These are phyloP conservation scores for Gyromitra esculenta DNA, from an alignment of 2,329 filamentous ascomycete genomes.

Conservation along the genomic window DNA sequence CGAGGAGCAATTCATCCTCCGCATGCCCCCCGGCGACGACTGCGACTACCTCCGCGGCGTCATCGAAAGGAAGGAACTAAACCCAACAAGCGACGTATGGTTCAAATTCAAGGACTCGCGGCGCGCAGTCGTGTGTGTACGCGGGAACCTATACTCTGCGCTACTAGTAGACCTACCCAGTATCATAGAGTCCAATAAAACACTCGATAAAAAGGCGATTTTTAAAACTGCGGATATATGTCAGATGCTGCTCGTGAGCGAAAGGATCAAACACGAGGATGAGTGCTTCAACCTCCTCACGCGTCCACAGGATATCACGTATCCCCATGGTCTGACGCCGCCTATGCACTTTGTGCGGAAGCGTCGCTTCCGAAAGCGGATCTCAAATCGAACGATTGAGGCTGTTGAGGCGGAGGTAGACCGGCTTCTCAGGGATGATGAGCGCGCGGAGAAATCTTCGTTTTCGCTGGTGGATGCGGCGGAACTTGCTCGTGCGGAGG, in stretches of 20 bases:
- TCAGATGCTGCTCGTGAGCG: constrained; percentile 74
- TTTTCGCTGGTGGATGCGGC: constrained; percentile 62
- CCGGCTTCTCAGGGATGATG: constrained; percentile 65
- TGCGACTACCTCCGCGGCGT: constrained; percentile 82
- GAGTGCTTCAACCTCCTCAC: constrained; percentile 65
- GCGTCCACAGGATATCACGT: constrained; percentile 63
- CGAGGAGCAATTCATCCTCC: constrained; percentile 87
- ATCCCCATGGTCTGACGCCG: constrained; percentile 69
- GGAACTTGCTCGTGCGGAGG: constrained; percentile 58
- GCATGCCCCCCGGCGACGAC: constrained; percentile 86
- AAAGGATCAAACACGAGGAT: constrained; percentile 67
- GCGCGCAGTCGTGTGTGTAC: constrained; percentile 70
- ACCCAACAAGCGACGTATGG: constrained; percentile 73
- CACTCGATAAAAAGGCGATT: constrained; percentile 76
- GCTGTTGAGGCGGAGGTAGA: constrained; percentile 69
- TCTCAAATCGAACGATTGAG: constrained; percentile 68
- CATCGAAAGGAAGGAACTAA: constrained; percentile 78
- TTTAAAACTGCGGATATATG: constrained; percentile 79
- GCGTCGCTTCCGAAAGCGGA: constrained; percentile 68
- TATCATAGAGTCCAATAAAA: constrained; percentile 78
- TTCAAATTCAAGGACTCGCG: constrained; percentile 80
- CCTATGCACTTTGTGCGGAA: constrained; percentile 70
- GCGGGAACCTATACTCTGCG: constrained; percentile 71
- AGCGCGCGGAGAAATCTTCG: constrained; percentile 60
- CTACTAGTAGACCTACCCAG: constrained; percentile 75